Conservation (phyloP, 495 filamentous ascomycete genomes). For the Xylaria grammica region DNA sequence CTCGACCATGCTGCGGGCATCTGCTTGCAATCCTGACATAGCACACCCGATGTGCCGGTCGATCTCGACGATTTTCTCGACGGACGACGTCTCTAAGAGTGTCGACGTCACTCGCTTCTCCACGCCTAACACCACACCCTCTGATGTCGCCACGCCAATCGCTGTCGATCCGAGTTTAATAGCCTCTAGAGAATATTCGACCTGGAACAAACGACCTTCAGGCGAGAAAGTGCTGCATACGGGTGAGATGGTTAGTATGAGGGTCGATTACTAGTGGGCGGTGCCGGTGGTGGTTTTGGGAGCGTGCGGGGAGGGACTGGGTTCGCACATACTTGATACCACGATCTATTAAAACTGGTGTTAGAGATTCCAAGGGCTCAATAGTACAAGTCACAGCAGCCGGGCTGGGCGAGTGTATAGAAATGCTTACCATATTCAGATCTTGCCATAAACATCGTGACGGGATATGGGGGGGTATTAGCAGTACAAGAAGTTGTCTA, state of each 20-base stretch:
- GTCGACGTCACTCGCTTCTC: constrained; percentile 99
- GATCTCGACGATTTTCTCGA: constrained; percentile 99
- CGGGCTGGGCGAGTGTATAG: neutral
- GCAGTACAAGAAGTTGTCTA: constrained; percentile 25
- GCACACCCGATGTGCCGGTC: constrained; percentile 98
- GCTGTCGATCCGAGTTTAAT: constrained; percentile 99
- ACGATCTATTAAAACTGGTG: constrained; percentile 69
- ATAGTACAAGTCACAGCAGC: neutral
- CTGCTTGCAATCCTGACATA: constrained; percentile 96
- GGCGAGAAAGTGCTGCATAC: constrained; percentile 92
- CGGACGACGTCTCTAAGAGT: constrained; percentile 93
- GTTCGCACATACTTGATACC: constrained; percentile 86
- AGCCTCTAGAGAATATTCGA: constrained; percentile 99
- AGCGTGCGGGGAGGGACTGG: constrained; percentile 12
- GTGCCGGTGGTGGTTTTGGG: constrained; percentile 13
- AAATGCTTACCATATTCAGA: constrained; percentile 89
- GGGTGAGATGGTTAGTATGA: constrained; percentile 29
- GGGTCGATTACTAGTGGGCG: constrained; percentile 1
- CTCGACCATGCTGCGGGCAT: constrained; percentile 94
- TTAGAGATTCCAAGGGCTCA: neutral
- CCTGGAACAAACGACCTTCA: constrained; percentile 99
- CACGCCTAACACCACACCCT: constrained; percentile 94
- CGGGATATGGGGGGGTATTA: constrained; percentile 36
- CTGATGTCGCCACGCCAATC: constrained; percentile 93
- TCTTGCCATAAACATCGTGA: constrained; percentile 98